Evolutionary conservation across 2,329 filamentous ascomycete genomes (phyloP).

Genomic region (Aspergillus sp.): DNA sequence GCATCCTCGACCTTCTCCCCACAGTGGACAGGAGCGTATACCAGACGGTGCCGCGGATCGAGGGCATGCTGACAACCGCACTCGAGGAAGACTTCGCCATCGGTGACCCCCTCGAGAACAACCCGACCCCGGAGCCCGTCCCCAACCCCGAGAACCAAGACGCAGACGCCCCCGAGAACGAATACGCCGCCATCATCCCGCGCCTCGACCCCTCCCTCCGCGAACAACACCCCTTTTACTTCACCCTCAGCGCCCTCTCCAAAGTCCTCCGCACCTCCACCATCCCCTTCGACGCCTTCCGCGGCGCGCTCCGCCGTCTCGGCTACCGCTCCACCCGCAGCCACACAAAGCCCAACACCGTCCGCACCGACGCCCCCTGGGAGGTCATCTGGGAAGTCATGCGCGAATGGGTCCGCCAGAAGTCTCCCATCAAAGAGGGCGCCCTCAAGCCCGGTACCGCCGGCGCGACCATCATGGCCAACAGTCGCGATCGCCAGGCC

Average conservation of each 20-base stretch:
- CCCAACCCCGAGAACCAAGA: slow-evolving; percentile 5
- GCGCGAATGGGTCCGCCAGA: slow-evolving; percentile 84
- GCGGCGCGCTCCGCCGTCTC: slow-evolving; percentile 75
- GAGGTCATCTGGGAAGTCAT: slow-evolving; percentile 87
- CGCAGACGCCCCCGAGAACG: slow-evolving; percentile 15
- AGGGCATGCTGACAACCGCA: slow-evolving; percentile 88
- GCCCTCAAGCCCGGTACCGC: slow-evolving; percentile 68
- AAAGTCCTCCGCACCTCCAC: slow-evolving; percentile 77
- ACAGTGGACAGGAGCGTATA: slow-evolving; percentile 68
- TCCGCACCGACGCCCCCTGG: slow-evolving; percentile 95
- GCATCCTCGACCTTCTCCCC: slow-evolving; percentile 71
- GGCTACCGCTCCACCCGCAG: slow-evolving; percentile 83
- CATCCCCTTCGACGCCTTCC: slow-evolving; percentile 73
- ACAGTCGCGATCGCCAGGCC: slow-evolving; percentile 34
- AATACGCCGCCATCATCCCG: slow-evolving; percentile 38
- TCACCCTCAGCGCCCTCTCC: slow-evolving; percentile 72
- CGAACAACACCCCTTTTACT: slow-evolving; percentile 82
- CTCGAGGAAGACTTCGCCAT: slow-evolving; percentile 66
- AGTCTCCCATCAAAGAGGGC: slow-evolving; percentile 71
- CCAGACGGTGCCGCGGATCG: slow-evolving; percentile 74
- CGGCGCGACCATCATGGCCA: slow-evolving; percentile 67
- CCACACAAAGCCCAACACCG: slow-evolving; percentile 83
- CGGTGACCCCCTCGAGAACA: slow-evolving; percentile 13
- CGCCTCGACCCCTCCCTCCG: slow-evolving; percentile 59
- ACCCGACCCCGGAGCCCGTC: slow-evolving; percentile 10